These are phyloP conservation scores for Rhodotorula sp. DNA, from an alignment of 1,284 basidiomycete species.

Conservation along the genomic window DNA sequence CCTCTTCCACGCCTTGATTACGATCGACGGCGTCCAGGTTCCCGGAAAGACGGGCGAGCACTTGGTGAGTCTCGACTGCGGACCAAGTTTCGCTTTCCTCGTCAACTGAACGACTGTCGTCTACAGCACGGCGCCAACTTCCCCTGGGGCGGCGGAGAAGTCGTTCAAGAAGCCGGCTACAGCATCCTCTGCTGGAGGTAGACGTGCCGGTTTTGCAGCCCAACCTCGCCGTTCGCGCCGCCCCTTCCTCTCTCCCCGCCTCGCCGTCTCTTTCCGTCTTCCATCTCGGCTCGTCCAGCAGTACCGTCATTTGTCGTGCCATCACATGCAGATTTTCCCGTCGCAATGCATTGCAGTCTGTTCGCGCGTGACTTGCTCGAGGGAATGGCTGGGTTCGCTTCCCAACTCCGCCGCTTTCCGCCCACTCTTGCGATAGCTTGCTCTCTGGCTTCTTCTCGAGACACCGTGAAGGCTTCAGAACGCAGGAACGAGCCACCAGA, in stretches of 20 bases:
- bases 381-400: no score
- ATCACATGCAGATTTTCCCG: neutral
- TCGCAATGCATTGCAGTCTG: neutral
- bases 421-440: no score
- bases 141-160: constrained; percentile 28
- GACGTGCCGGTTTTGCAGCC: neutral
- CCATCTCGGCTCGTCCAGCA: neutral
- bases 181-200: constrained; percentile 34
- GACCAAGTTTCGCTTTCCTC: neutral
- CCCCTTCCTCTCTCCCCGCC: neutral
- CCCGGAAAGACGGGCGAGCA: constrained; percentile 38
- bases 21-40: constrained; percentile 24
- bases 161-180: constrained; percentile 22
- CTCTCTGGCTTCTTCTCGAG: no score
- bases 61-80: constrained; percentile 13
- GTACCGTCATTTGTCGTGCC: constrained; percentile 7
- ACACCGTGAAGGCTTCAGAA: no score
- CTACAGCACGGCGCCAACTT: constrained; percentile 35
- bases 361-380: no score
- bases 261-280: neutral
- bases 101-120: neutral
- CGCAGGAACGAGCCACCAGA: no score
- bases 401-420: no score
- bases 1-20: constrained; percentile 30
- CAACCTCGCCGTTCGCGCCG: no score